phyloP scores from a whole-genome alignment of 2,329 filamentous ascomycete genomes.

The Stachybotrys chlorohalonatus region DNA sequence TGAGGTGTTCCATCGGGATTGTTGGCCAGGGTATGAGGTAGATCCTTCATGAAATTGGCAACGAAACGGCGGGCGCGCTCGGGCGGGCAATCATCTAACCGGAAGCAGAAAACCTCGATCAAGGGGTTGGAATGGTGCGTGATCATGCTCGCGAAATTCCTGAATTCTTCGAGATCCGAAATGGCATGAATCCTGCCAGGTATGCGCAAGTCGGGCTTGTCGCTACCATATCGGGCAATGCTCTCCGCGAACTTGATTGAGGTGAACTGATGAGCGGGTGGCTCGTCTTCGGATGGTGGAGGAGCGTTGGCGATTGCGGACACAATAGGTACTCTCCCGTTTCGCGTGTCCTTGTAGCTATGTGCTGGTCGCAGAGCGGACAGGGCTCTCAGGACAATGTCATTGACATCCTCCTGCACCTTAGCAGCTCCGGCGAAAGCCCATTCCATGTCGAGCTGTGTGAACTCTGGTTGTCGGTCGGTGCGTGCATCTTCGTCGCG shows the following conservation, averaged over 20 bases:
- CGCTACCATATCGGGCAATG: constrained; percentile 74
- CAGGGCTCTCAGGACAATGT: constrained; percentile 21
- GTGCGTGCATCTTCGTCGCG: constrained; percentile 88
- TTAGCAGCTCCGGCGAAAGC: constrained; percentile 57
- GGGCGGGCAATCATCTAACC: constrained; percentile 41
- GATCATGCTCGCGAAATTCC: constrained; percentile 67
- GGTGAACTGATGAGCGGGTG: constrained; percentile 20
- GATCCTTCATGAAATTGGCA: constrained; percentile 58
- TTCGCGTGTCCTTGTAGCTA: constrained; percentile 56
- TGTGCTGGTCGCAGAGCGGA: constrained; percentile 16
- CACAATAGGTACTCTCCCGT: constrained; percentile 22
- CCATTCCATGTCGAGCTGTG: constrained; percentile 89
- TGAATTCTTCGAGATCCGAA: constrained; percentile 44
- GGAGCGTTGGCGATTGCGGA: constrained; percentile 11
- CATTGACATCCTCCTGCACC: constrained; percentile 25
- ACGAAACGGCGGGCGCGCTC: constrained; percentile 54
- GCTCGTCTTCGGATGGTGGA: constrained; percentile 6
- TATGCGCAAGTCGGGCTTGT: constrained; percentile 86
- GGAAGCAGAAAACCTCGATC: constrained; percentile 67
- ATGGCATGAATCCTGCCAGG: constrained; percentile 55
- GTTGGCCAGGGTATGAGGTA: constrained; percentile 48
- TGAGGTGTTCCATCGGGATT: constrained; percentile 74
- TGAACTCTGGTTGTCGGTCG: constrained; percentile 94
- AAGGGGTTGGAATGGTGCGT: constrained; percentile 57
- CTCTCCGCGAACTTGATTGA: constrained; percentile 31